Percentiles rank a stretch among this genome's conserved stretches.
phyloP scores from a whole-genome alignment of 2,329 filamentous ascomycete genomes.

The Neurospora crassa region DNA sequence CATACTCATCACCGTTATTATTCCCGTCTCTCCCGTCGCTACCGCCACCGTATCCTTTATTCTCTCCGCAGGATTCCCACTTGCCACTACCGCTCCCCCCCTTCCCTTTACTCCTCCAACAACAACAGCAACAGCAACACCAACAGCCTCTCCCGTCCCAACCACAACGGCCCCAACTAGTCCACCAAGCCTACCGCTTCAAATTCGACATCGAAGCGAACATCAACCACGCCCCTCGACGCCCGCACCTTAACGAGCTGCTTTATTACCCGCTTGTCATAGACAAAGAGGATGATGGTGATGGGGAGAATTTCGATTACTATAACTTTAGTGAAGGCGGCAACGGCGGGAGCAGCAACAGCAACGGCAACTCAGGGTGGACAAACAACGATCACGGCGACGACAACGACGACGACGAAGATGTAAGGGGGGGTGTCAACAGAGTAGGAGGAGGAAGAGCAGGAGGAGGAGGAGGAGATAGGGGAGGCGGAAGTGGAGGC shows the following conservation, averaged over 20 bases:
- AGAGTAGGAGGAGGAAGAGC: neutral
- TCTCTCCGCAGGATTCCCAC: neutral
- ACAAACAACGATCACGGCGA: conserved; percentile 10
- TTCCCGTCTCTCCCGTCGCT: neutral
- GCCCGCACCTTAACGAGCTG: conserved; percentile 32
- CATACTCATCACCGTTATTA: neutral
- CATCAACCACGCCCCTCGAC: conserved; percentile 32
- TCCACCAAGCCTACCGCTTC: conserved; percentile 36
- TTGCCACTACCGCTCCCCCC: neutral
- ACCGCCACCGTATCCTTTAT: neutral
- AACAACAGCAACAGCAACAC: neutral
- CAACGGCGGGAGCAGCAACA: neutral
- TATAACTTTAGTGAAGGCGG: neutral
- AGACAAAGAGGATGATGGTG: conserved; percentile 12
- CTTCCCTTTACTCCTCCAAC: conserved; percentile 3
- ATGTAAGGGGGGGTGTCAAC: conserved; percentile 17
- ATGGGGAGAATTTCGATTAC: neutral
- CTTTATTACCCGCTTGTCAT: conserved; percentile 27
- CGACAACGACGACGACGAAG: conserved; percentile 12
- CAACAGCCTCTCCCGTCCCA: conserved; percentile 12
- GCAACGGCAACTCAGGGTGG: neutral
- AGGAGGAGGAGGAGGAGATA: neutral
- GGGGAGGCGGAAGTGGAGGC: conserved; percentile 14
- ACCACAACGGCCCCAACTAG: conserved; percentile 25
- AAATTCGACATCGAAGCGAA: conserved; percentile 38